Conservation (phyloP, 352 stramenopile genomes). For the Globisporangium abappressorium region DNA sequence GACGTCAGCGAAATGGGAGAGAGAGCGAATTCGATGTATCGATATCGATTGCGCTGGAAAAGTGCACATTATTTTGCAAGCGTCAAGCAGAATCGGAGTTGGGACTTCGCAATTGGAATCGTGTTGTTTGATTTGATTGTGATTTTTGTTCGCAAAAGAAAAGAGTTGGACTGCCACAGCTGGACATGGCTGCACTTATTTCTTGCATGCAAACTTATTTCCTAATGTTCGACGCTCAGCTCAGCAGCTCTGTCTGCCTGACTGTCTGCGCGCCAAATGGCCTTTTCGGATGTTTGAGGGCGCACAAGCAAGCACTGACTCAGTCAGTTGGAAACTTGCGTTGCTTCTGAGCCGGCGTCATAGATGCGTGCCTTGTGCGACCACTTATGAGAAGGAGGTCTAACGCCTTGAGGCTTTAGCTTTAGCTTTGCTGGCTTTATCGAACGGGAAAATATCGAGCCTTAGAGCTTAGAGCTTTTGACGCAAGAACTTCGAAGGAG, state of each 20-base stretch:
- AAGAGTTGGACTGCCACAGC: constrained; percentile 2
- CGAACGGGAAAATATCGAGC: neutral
- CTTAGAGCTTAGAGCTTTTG: neutral
- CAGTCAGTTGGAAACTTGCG: no score
- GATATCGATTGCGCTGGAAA: neutral
- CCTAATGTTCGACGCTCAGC: neutral
- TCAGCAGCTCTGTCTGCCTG: no score
- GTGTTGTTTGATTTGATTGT: no score
- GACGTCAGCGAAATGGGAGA: neutral
- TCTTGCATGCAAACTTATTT: neutral
- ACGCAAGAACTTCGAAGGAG: neutral
- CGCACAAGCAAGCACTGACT: no score
- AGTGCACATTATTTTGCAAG: no score
- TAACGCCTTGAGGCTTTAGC: neutral
- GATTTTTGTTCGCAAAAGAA: neutral
- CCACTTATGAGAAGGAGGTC: neutral
- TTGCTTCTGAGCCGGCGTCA: neutral
- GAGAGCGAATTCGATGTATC: constrained; percentile 1
- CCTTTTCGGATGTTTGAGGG: neutral
- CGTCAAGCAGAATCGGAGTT: no score
- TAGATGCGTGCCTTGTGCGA: neutral
- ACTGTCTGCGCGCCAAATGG: neutral
- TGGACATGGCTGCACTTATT: constrained; percentile 11
- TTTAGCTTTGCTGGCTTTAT: neutral
- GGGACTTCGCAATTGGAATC: no score